Conservation (phyloP, 306 rosid genomes). For the Cicer pinnatifidum region DNA sequence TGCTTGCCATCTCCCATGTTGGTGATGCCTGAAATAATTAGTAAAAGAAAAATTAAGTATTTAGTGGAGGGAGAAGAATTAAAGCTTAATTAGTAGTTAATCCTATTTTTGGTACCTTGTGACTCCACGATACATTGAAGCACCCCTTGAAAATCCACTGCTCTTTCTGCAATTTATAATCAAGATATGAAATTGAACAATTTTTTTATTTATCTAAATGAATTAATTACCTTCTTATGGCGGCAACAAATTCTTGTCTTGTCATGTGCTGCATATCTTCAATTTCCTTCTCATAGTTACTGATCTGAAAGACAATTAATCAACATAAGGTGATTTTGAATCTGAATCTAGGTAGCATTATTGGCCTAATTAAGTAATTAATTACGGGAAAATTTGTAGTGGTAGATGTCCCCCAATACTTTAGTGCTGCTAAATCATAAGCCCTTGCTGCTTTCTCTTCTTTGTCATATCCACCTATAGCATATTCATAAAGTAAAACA, state of each 20-base stretch:
- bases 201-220: too few species aligned
- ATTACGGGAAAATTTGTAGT: constrained; percentile 82
- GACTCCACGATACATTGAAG: constrained; percentile 99
- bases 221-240: constrained; percentile 74
- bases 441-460: constrained; percentile 96
- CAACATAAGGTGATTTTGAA: not conserved
- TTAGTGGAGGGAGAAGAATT: not conserved
- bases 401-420: constrained; percentile 92
- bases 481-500: not conserved
- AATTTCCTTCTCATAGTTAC: constrained; percentile 91
- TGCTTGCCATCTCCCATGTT: constrained; percentile 99
- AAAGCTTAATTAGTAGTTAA: not conserved
- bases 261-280: constrained; percentile 99
- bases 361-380: not conserved
- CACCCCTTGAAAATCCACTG: constrained; percentile 98
- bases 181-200: not conserved
- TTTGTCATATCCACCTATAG: constrained; percentile 86
- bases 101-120: constrained; percentile 67
- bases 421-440: constrained; percentile 88
- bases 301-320: constrained; percentile 57
- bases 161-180: constrained; percentile 70
- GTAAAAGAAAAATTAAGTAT: not conserved
- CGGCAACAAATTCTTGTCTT: constrained; percentile 97
- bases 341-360: not conserved
- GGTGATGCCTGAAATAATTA: constrained; percentile 75